Percentiles rank a stretch among this genome's conserved stretches.
These are phyloP conservation scores for Geoglossum cookeanum DNA, from an alignment of 2,329 filamentous ascomycete genomes.

Conservation along the genomic window DNA sequence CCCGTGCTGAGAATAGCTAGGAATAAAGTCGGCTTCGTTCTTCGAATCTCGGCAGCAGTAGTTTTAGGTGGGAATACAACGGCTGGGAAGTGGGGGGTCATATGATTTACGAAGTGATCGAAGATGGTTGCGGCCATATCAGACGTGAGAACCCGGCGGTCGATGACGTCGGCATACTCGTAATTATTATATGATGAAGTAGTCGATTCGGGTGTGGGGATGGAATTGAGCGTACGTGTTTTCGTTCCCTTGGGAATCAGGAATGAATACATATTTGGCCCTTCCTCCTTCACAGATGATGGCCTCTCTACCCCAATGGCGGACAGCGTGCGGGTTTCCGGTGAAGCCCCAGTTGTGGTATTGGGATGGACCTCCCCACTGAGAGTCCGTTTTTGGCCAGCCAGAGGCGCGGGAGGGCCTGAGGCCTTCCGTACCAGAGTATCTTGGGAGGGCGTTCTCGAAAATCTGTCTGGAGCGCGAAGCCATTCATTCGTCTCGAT, in stretches of 20 bases:
- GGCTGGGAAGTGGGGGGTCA: slow-evolving; percentile 35
- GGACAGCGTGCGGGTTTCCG: not conserved
- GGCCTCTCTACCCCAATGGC: not conserved
- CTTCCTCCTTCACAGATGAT: not conserved
- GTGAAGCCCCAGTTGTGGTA: not conserved
- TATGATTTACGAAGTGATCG: slow-evolving; percentile 32
- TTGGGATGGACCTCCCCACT: not conserved
- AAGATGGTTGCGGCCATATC: slow-evolving; percentile 37
- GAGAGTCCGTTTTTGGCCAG: slow-evolving; percentile 3
- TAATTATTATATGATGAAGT: slow-evolving; percentile 8
- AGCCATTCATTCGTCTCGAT: slow-evolving; percentile 1
- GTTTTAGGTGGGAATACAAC: slow-evolving; percentile 37
- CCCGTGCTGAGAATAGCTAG: slow-evolving; percentile 36
- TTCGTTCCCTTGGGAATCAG: slow-evolving; percentile 5
- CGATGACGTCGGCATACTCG: slow-evolving; percentile 26
- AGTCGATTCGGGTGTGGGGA: slow-evolving; percentile 3
- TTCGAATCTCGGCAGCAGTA: slow-evolving; percentile 33
- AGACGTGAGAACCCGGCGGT: slow-evolving; percentile 30
- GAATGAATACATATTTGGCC: slow-evolving; percentile 4
- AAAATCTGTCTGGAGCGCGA: not conserved
- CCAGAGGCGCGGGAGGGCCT: not conserved
- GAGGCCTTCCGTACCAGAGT: not conserved
- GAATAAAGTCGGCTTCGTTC: slow-evolving; percentile 39
- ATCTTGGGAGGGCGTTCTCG: not conserved
- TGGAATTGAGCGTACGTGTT: slow-evolving; percentile 6